Conservation (phyloP, 2,329 filamentous ascomycete genomes). For the Fusarium miscanthi region DNA sequence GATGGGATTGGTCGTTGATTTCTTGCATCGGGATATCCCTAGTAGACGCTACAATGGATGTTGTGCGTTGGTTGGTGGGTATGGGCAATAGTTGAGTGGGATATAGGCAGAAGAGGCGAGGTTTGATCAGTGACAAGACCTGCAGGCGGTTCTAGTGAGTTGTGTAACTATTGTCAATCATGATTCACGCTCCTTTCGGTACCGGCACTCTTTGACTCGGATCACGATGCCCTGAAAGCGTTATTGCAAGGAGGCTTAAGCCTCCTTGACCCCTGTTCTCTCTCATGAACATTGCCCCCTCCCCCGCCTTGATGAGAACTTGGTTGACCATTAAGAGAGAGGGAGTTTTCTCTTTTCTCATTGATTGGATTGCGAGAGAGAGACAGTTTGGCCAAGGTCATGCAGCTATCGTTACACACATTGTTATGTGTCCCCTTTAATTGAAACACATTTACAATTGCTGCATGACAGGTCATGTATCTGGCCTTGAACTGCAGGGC, state of each 20-base stretch:
- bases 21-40: constrained; percentile 13
- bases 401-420: not conserved
- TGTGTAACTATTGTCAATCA: not conserved
- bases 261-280: constrained; percentile 18
- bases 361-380: not conserved
- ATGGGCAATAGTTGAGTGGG: not conserved
- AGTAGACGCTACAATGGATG: constrained; percentile 4
- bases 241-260: not conserved
- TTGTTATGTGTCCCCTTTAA: not conserved
- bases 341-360: constrained; percentile 19
- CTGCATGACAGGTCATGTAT: not conserved
- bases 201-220: not conserved
- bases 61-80: constrained; percentile 6
- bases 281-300: constrained; percentile 9
- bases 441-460: not conserved
- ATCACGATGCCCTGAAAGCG: not conserved
- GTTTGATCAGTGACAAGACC: not conserved
- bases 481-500: not conserved
- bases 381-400: too few relatives aligned
- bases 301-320: constrained; percentile 12
- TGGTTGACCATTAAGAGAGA: not conserved
- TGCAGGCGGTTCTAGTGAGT: not conserved
- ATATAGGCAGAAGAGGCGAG: not conserved
- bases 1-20: constrained; percentile 9
- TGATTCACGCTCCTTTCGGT: not conserved